Evolutionary conservation across 257 asterid genomes (phyloP), one percentile per base, ranked within the genome.

Genomic region (Sherardia arvensis): DNA sequence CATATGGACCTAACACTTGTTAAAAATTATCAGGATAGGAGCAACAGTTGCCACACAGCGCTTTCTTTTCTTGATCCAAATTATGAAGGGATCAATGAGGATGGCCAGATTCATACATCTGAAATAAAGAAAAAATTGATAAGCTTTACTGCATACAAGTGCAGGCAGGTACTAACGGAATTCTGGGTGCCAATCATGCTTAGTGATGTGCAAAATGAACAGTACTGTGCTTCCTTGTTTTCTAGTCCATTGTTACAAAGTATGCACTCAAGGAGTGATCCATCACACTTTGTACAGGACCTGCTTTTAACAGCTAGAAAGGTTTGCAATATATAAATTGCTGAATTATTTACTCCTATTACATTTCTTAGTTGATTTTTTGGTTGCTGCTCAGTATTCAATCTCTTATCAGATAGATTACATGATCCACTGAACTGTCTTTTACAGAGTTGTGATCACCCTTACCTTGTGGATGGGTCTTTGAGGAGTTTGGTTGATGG

Each of bases 361-460:
- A n/a, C n/a, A n/a, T n/a, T n/a, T n/a, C n/a, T n/a, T n/a, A n/a
- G n/a, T n/a, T n/a, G n/a, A n/a, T 60, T 49, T 61, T 29, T 56
- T 49, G 29, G 53, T 21, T 29, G 27, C 6, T 28, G 23, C 21
- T 59, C 15, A 1, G 34, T 38, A 54, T 5, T 29, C 25, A 48
- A 21, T 53, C 64, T 55, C 12, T 34, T 21, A 23, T 29, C 62
- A 25, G 59, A 38, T 36, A 38, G 47, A 68, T 48, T 49, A 29
- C 27, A n/a, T n/a, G n/a, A n/a, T n/a, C n/a, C n/a, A n/a, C n/a
- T n/a, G 38, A 33, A 11, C 38, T 1, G 8, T 33, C 1, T 33
- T 33, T 6, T 4, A 66, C 82, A 87, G 92, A 82, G 87, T 67
- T 82, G 95, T 47, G 92, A 87, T 77, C 90, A 84, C 69, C 95